Base-by-base conservation (phyloP, 2,329 filamentous ascomycete species). In the Didymella lethalis region DNA sequence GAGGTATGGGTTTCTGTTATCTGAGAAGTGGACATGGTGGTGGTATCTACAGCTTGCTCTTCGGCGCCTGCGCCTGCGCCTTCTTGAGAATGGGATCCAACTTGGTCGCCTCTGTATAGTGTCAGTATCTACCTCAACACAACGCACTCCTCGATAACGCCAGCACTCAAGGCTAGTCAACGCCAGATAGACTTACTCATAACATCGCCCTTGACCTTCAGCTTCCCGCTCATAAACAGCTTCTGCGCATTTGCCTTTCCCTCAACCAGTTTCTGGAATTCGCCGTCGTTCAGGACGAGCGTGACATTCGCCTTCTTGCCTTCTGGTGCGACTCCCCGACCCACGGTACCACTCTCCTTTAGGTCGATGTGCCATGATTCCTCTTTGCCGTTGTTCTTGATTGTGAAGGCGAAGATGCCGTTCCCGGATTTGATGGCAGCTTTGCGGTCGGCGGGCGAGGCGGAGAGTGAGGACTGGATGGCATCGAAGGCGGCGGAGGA, bases 121-220 rank as follows among this genome's bases (percentile, higher is more conserved):
- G 31, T 32, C 31, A 32, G 31, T 32, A 32, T 40, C 14, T 20
- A n/a, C 7, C 14, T 16, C 4, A 12, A 18, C 7, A 29, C 28
- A 29, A 29, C 16, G n/a, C 36, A 20, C 36, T 20, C 36, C 2
- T 14, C 32, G n/a, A 1, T 11, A 12, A 32, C 31, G 12, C 12
- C 31, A 32, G 31, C 16, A 14, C 28, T 6, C 28, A 10, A 16
- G 3, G 3, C 3, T 4, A 32, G n/a, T 29, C 28, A 10, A 16
- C 3, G 3, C 3, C 12, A 32, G n/a, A 40, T 8, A 40, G 4
- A 41, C 38, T 44, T 97, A 32, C 31, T 97, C 94, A 98, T 98
- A 62, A 98, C 88, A 78, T 98, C 93, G 64, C 95, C 95, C 87
- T 93, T 96, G 77, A 98, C 87, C 90, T 98, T 99, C 75, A 99